Conservation (phyloP, 495 filamentous ascomycete genomes). For the Astrothelium macrocarpum region DNA sequence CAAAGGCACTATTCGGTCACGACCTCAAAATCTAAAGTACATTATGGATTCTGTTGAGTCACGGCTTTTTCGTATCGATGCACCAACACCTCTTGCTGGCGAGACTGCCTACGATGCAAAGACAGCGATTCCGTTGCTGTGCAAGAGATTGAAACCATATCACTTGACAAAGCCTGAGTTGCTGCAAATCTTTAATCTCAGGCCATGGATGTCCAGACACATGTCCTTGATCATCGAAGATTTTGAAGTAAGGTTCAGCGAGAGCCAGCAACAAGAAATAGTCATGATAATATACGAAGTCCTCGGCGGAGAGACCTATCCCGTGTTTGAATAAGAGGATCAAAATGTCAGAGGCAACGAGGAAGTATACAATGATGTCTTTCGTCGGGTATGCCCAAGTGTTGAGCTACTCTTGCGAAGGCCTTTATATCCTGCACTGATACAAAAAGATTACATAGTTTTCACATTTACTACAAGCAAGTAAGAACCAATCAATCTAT, state of each 20-base stretch:
- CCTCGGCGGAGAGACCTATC: not conserved
- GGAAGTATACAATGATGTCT: too few relatives aligned
- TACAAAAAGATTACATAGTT: too few relatives aligned
- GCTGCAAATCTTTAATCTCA: not conserved
- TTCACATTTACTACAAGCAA: too few relatives aligned
- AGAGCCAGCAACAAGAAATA: not conserved
- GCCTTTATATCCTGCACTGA: too few relatives aligned
- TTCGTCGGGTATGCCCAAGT: not conserved
- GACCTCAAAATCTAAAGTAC: not conserved
- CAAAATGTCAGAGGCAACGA: not conserved
- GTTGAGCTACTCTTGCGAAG: not conserved
- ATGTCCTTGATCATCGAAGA: not conserved
- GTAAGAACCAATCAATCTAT: too few relatives aligned
- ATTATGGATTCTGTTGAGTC: not conserved
- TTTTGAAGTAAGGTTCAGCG: constrained; percentile 1
- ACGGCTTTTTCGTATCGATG: not conserved
- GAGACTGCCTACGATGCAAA: not conserved
- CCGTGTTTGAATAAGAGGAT: not conserved
- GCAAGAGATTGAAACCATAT: not conserved
- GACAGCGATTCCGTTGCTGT: not conserved
- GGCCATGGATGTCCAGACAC: not conserved
- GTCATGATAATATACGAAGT: not conserved
- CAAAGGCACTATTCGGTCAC: not conserved
- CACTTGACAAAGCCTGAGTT: not conserved
- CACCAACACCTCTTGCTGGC: not conserved